Percentiles rank a stretch among this genome's conserved stretches.
phyloP scores from a whole-genome alignment of 257 asterid species.

The Cynanchum wilfordii region DNA sequence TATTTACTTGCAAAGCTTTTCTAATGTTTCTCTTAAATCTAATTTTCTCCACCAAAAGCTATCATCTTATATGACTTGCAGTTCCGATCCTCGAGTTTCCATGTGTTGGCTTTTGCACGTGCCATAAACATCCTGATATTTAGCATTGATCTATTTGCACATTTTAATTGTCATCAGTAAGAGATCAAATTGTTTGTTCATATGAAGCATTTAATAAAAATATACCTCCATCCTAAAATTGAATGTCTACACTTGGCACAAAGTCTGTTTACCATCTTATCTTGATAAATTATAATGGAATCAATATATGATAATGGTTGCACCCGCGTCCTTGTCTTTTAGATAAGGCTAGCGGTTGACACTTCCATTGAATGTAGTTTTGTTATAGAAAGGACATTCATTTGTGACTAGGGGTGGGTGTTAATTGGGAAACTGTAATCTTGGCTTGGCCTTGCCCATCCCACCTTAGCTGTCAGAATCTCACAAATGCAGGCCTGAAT shows the following conservation, averaged over 20 bases:
- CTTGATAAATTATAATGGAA: background rate
- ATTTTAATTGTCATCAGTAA: background rate
- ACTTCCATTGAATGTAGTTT: background rate
- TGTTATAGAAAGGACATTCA: background rate
- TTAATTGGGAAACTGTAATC: background rate
- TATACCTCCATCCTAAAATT: background rate
- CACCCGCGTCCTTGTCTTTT: background rate
- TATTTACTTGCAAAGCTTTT: background rate
- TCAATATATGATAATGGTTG: background rate
- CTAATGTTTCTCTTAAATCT: background rate
- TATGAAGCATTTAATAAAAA: background rate
- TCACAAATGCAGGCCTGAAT: no score
- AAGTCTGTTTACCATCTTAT: background rate
- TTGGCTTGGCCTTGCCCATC: background rate
- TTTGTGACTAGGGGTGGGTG: background rate
- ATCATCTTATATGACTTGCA: background rate
- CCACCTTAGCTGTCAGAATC: background rate
- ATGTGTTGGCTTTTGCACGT: background rate
- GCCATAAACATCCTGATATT: background rate
- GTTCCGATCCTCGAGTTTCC: background rate
- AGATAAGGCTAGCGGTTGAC: background rate
- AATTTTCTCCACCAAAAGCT: background rate
- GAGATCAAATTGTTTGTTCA: background rate
- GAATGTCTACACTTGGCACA: background rate
- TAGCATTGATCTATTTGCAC: background rate